Conservation (phyloP, 805 yeast genomes). For the Lipomyces orientalis region DNA sequence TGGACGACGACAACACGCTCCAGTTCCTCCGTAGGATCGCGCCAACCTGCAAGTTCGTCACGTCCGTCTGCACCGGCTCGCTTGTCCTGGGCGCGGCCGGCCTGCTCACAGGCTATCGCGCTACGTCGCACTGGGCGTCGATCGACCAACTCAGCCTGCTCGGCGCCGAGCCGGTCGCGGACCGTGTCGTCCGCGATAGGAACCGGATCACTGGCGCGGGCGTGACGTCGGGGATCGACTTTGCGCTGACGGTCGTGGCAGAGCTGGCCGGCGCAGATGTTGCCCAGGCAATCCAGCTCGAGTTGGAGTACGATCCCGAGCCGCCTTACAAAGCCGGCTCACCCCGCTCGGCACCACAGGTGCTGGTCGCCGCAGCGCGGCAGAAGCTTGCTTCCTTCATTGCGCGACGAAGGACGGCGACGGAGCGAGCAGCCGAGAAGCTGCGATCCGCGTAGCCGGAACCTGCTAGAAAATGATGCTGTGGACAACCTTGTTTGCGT, state of each 20-base stretch:
- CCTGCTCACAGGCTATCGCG: constrained; percentile 10
- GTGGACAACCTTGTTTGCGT: background rate
- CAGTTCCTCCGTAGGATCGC: constrained; percentile 11
- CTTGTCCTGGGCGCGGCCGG: constrained; percentile 16
- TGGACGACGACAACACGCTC: constrained; percentile 15
- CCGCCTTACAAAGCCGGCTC: constrained; percentile 11
- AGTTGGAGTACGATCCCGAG: constrained; percentile 12
- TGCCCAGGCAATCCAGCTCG: constrained; percentile 8
- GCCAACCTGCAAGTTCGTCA: constrained; percentile 7
- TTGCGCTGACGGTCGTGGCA: constrained; percentile 13
- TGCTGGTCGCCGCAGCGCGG: background rate
- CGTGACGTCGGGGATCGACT: constrained; percentile 15
- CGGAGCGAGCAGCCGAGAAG: constrained; percentile 5
- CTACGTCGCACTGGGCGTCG: constrained; percentile 17
- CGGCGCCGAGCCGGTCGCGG: constrained; percentile 14
- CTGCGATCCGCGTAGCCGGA: background rate
- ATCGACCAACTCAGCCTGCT: constrained; percentile 15
- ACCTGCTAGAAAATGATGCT: background rate
- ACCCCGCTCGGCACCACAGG: constrained; percentile 7
- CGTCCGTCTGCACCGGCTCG: constrained; percentile 20
- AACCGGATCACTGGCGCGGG: constrained; percentile 17
- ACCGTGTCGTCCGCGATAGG: constrained; percentile 16
- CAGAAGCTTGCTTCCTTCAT: constrained; percentile 3
- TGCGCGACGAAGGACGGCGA: constrained; percentile 1
- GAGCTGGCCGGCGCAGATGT: constrained; percentile 10